Base-by-base conservation (phyloP, 1,284 basidiomycete species). In the Cutaneotrichosporon sp. region DNA sequence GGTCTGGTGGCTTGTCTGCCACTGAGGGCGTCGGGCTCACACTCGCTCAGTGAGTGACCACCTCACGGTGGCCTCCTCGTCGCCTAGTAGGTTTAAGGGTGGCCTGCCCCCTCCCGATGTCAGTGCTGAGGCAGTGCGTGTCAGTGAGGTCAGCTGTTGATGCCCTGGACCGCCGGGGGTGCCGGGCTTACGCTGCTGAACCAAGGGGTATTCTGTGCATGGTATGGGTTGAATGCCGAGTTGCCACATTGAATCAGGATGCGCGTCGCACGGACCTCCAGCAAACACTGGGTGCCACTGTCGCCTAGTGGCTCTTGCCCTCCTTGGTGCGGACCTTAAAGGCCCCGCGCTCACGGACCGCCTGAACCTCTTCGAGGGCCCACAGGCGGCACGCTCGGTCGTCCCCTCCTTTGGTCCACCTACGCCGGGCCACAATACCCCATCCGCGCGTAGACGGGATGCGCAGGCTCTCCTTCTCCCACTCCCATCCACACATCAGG, bases 381-480 rank as follows among this genome's bases (percentile, higher is more conserved):
- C 69, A 73, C 47, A 53, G 46, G 14, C 72, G 59, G 54, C 67
- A 69, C 30, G 56, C 60, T 20, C 54, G 40, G 18, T 65, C 55
- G 22, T 71, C 61, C 12, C 26, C 44, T 7, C 21, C 20, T 14
- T 36, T 59, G 1, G 69, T 56, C 70, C 71, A 73, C 33, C 72
- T 48, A 1, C 62, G 63, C 4, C 69, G 64, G 1, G 54, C 50
- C 4, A 50, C 48, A 18, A 50, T 51, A n/a, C 43, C 52, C 47
- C 52, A 54, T 8, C 52, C 47, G n/a, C 48, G 43, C 15, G 52
- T 51, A 5, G 86, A 89, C 0, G 93, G 93, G 17, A 97, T 93
- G 42, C 94, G 78, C 55, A 97, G 72, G 26, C 79, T 83, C 70
- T 97, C 93, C 58, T 84, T 83, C 70, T 97, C 92, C 8, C 90